Conservation (phyloP, 148 eudicot species). For the Salicornia ramosissima region DNA sequence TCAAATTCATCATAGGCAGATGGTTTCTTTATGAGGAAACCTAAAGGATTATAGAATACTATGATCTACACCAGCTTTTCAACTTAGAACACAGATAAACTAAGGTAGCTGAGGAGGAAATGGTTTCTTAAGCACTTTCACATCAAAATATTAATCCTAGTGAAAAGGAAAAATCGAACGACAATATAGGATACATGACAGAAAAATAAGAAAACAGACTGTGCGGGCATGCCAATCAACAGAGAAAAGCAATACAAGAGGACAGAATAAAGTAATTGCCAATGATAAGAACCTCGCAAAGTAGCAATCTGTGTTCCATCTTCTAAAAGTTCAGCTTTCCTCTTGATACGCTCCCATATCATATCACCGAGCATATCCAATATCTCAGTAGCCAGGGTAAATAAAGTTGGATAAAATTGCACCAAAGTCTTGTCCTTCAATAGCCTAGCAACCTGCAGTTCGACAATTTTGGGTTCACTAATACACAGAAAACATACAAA, state of each 20-base stretch:
- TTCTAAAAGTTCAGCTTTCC: constrained; percentile 52
- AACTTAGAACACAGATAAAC: not conserved
- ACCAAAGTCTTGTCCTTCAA: constrained; percentile 53
- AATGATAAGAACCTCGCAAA: constrained; percentile 41
- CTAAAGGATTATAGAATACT: too few species aligned
- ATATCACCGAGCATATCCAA: constrained; percentile 70
- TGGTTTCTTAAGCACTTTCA: not conserved
- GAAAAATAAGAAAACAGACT: too few species aligned
- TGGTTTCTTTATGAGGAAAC: too few species aligned
- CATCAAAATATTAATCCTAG: too few species aligned
- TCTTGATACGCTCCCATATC: constrained; percentile 75
- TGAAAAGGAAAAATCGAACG: too few species aligned
- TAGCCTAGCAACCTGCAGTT: constrained; percentile 68
- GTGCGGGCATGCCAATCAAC: too few species aligned
- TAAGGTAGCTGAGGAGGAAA: not conserved
- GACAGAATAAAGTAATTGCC: not conserved
- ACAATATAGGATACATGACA: too few species aligned
- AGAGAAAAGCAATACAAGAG: too few species aligned
- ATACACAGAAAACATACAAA: not conserved
- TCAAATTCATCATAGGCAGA: too few species aligned
- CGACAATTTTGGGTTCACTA: not conserved
- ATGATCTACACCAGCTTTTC: too few species aligned
- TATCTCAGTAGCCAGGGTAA: constrained; percentile 66
- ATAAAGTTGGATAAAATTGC: constrained; percentile 77
- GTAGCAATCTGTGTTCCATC: constrained; percentile 41